phyloP scores from a whole-genome alignment of 2,329 filamentous ascomycete species.

The Cyclaneusma minus region DNA sequence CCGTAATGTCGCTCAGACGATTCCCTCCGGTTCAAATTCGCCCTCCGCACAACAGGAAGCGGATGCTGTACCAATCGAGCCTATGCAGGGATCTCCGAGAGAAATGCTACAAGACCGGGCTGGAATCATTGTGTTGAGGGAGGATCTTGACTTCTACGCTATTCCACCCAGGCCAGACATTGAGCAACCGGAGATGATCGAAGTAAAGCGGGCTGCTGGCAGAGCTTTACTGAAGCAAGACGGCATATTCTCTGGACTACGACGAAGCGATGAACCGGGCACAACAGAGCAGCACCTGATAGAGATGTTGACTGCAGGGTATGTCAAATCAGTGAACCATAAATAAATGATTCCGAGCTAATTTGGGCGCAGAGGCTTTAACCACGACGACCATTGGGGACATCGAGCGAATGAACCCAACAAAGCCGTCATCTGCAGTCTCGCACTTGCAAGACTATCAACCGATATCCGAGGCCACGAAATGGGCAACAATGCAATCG shows the following conservation, averaged over 20 bases:
- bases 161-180: constrained; percentile 82
- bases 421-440: constrained; percentile 95
- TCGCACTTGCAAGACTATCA: constrained; percentile 80
- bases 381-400: constrained; percentile 89
- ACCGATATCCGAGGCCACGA: constrained; percentile 80
- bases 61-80: constrained; percentile 54
- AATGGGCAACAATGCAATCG: constrained; percentile 63
- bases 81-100: constrained; percentile 51
- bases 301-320: constrained; percentile 98
- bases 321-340: constrained; percentile 23
- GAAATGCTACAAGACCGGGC: constrained; percentile 77
- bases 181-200: constrained; percentile 78
- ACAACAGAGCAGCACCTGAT: constrained; percentile 97
- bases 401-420: constrained; percentile 95
- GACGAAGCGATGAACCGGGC: constrained; percentile 88
- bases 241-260: constrained; percentile 89
- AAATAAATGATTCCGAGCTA: not conserved
- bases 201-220: constrained; percentile 85
- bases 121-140: constrained; percentile 89
- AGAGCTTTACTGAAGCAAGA: constrained; percentile 75
- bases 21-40: constrained; percentile 57
- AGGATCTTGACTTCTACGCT: constrained; percentile 94
- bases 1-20: constrained; percentile 89
- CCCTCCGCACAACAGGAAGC: constrained; percentile 48
- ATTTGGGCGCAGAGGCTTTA: constrained; percentile 58